phyloP scores from a whole-genome alignment of 2,329 filamentous ascomycete species.

The Xylaria sp. region DNA sequence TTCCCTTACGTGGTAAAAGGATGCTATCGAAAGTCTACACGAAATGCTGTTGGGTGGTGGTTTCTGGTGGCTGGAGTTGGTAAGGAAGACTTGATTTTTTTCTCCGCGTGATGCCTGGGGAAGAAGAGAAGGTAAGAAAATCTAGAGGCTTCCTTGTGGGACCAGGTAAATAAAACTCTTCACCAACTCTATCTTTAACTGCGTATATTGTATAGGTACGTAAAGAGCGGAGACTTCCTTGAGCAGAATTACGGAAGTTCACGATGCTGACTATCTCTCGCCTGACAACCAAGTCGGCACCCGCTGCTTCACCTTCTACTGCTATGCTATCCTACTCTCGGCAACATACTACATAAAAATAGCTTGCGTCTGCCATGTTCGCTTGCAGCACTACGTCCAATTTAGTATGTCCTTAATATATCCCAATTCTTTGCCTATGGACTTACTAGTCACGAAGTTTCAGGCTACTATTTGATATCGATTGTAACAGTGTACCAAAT shows the following conservation, averaged over 20 bases:
- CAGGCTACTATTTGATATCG: too few species aligned
- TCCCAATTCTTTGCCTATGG: not conserved
- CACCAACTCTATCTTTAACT: not conserved
- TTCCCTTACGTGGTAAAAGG: not conserved
- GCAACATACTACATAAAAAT: not conserved
- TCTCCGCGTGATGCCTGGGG: not conserved
- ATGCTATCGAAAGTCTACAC: not conserved
- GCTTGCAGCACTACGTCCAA: not conserved
- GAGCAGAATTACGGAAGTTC: too few species aligned
- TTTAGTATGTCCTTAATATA: too few species aligned
- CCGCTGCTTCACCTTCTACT: not conserved
- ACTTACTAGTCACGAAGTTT: too few species aligned
- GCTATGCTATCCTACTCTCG: not conserved
- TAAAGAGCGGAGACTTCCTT: not conserved
- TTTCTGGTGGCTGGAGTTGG: not conserved
- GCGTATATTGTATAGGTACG: slow-evolving; percentile 9
- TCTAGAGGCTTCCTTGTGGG: not conserved
- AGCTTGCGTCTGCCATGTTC: not conserved
- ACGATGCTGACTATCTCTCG: too few species aligned
- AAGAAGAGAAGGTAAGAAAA: not conserved
- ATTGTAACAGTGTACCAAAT: too few species aligned
- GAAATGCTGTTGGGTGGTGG: not conserved
- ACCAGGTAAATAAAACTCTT: not conserved
- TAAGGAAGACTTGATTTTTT: not conserved
- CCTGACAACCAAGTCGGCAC: not conserved